Evolutionary conservation across 371 early-diverging fungal species (phyloP).

Genomic region (Rhizopus arrhizus): DNA sequence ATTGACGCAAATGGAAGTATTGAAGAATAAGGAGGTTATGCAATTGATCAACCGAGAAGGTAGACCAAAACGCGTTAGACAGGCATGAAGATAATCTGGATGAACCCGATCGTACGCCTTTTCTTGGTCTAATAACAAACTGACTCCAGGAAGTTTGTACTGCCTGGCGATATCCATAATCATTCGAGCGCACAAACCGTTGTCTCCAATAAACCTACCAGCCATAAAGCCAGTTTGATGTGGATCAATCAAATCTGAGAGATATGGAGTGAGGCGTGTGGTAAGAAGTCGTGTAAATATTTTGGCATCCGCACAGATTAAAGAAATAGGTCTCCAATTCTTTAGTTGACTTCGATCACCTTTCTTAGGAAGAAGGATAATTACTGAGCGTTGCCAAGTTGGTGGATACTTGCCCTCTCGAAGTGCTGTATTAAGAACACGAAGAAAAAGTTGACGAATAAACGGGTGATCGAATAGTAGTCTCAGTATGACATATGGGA

Average conservation of each 20-base stretch:
- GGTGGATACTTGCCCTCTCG: conserved; percentile 5
- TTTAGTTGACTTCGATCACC: too few relatives aligned
- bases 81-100: conserved; percentile 15
- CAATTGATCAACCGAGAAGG: background rate
- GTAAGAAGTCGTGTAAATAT: conserved; percentile 27
- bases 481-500: conserved; percentile 35
- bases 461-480: background rate
- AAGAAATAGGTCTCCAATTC: too few relatives aligned
- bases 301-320: conserved; percentile 19
- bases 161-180: background rate
- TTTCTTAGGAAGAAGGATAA: conserved; percentile 10
- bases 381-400: conserved; percentile 24
- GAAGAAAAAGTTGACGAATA: conserved; percentile 4
- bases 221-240: conserved; percentile 19
- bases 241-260: background rate
- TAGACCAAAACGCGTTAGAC: conserved; percentile 5
- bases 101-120: conserved; percentile 28
- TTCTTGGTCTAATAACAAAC: conserved; percentile 3
- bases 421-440: conserved; percentile 26
- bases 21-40: too few relatives aligned
- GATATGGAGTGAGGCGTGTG: conserved; percentile 1
- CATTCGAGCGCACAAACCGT: background rate
- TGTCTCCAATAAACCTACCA: conserved; percentile 8
- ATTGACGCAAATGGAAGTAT: too few relatives aligned
- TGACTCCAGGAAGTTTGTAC: conserved; percentile 5